Evolutionary conservation across 176 grass and related monocot species (phyloP), one percentile per base, ranked within the genome.

Genomic region (Eremochloa ophiuroides): DNA sequence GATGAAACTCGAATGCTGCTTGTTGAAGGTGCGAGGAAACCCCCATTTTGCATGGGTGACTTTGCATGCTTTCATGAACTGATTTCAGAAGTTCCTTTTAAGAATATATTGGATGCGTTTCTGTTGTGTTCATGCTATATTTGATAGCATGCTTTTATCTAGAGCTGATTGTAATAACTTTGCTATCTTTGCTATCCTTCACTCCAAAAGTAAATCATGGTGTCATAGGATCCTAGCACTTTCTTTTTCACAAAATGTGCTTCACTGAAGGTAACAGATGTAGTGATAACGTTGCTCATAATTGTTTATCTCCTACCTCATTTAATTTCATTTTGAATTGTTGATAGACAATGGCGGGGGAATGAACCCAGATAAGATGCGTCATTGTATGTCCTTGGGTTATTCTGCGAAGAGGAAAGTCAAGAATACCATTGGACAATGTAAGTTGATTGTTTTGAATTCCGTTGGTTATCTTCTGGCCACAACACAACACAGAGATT

Each of bases 331-430:
- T 68, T 25, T 41, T 84, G 15, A 76, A n/a, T 51, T 81, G 30
- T 70, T 87, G 16, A 76, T 73, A 97, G 94, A 97, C 87, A 75
- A 94, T 78, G 94, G 94, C 68, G 92, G 94, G 55, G 92, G 94
- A 18, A 97, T 97, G 94, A 78, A 90, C 67, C 92, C 92, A 78
- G 92, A 97, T 58, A 94, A 97, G 86, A 88, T 97, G 94, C 85
- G 94, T n/a, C 89, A 94, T 48, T 97, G 94, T 88, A 92, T 97
- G 89, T 97, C 94, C 69, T 91, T 97, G 70, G 94, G 92, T 62
- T 97, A 97, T 92, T 97, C 94, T 48, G 89, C 68, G 8, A 97
- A 94, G 85, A 92, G 70, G 73, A 92, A 94, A 91, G 28, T 89
- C 44, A 83, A 85, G 77, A 97, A 69, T 84, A 91, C 92, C 13